phyloP scores from a whole-genome alignment of 2,329 filamentous ascomycete genomes.

The Aaosphaeria arxii region DNA sequence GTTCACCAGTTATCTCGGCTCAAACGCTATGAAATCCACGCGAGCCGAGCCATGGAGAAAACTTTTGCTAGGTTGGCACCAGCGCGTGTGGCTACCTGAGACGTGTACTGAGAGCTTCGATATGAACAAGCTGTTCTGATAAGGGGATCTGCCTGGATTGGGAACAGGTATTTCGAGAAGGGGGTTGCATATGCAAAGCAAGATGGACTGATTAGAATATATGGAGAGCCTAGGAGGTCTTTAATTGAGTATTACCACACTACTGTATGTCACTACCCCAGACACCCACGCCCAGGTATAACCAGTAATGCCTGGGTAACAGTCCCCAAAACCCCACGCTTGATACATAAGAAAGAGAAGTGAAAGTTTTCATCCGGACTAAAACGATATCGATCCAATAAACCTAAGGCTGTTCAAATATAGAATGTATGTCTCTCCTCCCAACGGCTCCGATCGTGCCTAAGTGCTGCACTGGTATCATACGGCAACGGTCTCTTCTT shows the following conservation, averaged over 20 bases:
- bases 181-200: constrained; percentile 14
- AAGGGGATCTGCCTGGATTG: too few species aligned
- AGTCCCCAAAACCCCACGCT: constrained; percentile 19
- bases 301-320: constrained; percentile 13
- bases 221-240: constrained; percentile 8
- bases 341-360: constrained; percentile 27
- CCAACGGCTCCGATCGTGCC: constrained; percentile 4
- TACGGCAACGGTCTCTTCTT: constrained; percentile 17
- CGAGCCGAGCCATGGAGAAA: too few species aligned
- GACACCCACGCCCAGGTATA: constrained; percentile 11
- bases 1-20: too few species aligned
- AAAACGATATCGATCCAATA: constrained; percentile 26
- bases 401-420: constrained; percentile 12
- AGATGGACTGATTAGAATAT: constrained; percentile 32
- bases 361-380: constrained; percentile 24
- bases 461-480: constrained; percentile 39
- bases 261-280: not conserved
- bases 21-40: too few species aligned
- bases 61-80: too few species aligned
- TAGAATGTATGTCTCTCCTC: constrained; percentile 12
- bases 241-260: constrained; percentile 1
- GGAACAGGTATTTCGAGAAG: constrained; percentile 11
- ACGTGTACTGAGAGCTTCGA: too few species aligned
- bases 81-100: too few species aligned
- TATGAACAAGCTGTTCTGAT: too few species aligned